Base-by-base conservation (phyloP, 345 rosid genomes). In the Populus simonii region DNA sequence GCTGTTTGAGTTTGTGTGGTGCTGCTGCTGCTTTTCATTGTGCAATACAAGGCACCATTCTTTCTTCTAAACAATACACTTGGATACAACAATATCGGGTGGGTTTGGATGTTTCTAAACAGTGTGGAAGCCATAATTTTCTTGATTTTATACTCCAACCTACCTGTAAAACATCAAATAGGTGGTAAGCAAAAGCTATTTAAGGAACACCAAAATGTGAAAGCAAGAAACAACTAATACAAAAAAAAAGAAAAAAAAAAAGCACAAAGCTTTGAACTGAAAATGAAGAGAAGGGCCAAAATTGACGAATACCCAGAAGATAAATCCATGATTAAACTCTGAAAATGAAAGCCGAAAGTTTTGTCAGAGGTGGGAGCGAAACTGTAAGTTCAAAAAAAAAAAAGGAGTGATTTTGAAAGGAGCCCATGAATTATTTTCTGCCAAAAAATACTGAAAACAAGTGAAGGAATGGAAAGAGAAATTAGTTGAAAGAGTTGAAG, bases 81-180 rank as follows among this genome's bases (percentile, higher is more conserved):
- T 25, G 90, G 84, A 6, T 79, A 71, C 27, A 88, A 76, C 79
- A 87, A 77, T 63, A 89, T 78, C 15, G 93, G 87, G 77, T 82
- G 83, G 66, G 83, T 67, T 70, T 85, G 98, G 71, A 93, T 68
- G 67, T 85, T 87, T 80, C 87, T 91, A 9, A 89, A 79, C 71
- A 95, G 73, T 57, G 86, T 70, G 59, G 86, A 93, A 75, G 92
- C 91, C 98, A 92, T 94, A 22, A 84, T 87, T 13, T 69, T 70
- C 41, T 74, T 33, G 22, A 71, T 61, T 47, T 41, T 23, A 27
- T 22, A 65, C 36, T 62, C 74, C 75, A n/a, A 79, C 27, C 41
- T 39, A 66, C 68, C 86, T 72, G 87, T 87, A 80, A 79, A 78
- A 65, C 73, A 84, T 81, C 85, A 81, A 86, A 84, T 74, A 71